Conservation (phyloP, 1,284 basidiomycete genomes). For the Papiliotrema terrestris region DNA sequence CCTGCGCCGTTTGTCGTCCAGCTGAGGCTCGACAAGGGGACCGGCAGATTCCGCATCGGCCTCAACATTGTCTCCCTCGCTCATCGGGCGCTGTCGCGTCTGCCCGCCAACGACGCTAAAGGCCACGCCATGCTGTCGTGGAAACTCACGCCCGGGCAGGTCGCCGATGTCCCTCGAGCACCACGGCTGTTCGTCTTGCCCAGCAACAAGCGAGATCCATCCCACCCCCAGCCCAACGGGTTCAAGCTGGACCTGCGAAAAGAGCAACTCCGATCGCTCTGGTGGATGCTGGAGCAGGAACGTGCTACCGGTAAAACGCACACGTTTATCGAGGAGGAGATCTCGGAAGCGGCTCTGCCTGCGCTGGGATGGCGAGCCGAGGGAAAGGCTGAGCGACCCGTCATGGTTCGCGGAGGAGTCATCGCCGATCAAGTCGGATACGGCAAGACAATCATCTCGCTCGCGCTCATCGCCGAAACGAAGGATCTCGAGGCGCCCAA, state of each 20-base stretch:
- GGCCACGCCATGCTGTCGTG: conserved; percentile 62
- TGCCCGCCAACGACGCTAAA: conserved; percentile 61
- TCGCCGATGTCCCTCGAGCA: conserved; percentile 52
- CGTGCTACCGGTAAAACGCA: conserved; percentile 58
- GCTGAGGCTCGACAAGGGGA: conserved; percentile 63
- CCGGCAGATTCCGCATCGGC: conserved; percentile 75
- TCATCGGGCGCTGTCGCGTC: conserved; percentile 77
- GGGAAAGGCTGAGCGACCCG: conserved; percentile 74
- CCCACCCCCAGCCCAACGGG: conserved; percentile 71
- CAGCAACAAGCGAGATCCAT: conserved; percentile 73
- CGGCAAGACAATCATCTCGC: conserved; percentile 91
- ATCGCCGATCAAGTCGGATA: conserved; percentile 95
- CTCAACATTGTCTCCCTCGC: conserved; percentile 82
- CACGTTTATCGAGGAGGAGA: conserved; percentile 84
- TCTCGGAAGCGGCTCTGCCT: conserved; percentile 80
- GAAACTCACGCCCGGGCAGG: conserved; percentile 64
- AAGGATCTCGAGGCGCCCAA: conserved; percentile 58
- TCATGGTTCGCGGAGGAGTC: conserved; percentile 79
- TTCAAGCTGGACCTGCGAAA: conserved; percentile 68
- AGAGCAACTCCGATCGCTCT: conserved; percentile 84
- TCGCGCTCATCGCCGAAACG: conserved; percentile 70
- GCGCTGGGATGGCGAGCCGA: conserved; percentile 90
- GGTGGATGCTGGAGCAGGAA: conserved; percentile 90
- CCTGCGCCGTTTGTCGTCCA: conserved; percentile 86
- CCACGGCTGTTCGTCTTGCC: conserved; percentile 58